These are phyloP conservation scores for Pleoardoris graminearum DNA, from an alignment of 2,329 filamentous ascomycete genomes.

Conservation along the genomic window DNA sequence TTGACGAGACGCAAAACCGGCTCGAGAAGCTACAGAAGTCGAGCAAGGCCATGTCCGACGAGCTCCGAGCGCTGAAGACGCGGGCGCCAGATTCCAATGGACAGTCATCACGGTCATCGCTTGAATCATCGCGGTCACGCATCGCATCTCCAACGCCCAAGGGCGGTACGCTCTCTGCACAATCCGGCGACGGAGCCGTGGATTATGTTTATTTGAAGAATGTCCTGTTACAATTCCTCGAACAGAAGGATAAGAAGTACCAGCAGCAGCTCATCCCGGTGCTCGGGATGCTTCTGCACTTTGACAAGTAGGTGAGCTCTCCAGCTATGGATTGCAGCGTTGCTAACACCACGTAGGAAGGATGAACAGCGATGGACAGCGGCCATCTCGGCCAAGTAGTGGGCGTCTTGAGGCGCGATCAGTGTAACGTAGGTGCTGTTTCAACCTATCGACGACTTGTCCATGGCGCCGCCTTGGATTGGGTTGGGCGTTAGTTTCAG, in stretches of 20 bases:
- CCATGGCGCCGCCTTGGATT: neutral
- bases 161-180: constrained; percentile 35
- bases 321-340: neutral
- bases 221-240: constrained; percentile 77
- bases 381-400: constrained; percentile 62
- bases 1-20: constrained; percentile 76
- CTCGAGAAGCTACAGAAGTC: constrained; percentile 79
- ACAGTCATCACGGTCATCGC: constrained; percentile 61
- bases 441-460: neutral
- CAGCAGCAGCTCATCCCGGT: constrained; percentile 78
- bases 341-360: constrained; percentile 51
- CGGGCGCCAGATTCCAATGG: constrained; percentile 49
- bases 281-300: constrained; percentile 73
- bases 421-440: neutral
- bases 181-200: constrained; percentile 38
- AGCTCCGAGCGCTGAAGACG: constrained; percentile 56
- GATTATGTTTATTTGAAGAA: constrained; percentile 78
- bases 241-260: constrained; percentile 77
- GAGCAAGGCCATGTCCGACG: constrained; percentile 63
- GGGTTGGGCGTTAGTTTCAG: neutral
- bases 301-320: constrained; percentile 66
- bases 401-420: constrained; percentile 19
- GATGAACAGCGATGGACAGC: constrained; percentile 88
- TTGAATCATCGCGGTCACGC: constrained; percentile 56
- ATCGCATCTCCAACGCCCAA: constrained; percentile 54